Percentiles rank a stretch among this genome's conserved stretches.
Evolutionary conservation across 2,329 filamentous ascomycete genomes (phyloP).

Genomic region (Neophaeococcomyces aloes): DNA sequence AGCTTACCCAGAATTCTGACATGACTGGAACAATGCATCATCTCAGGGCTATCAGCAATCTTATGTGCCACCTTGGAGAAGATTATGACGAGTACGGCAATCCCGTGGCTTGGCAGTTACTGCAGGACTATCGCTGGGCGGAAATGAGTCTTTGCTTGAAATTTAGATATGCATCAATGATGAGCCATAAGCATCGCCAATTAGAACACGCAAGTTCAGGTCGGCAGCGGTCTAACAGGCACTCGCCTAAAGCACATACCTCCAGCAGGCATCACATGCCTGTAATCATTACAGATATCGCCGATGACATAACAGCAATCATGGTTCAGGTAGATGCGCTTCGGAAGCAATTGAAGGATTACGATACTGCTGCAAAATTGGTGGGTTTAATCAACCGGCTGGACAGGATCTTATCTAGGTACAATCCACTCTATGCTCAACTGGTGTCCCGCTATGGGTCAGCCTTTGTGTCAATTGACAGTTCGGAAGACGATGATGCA

Average conservation of each 20-base stretch:
- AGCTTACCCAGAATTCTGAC: slow-evolving; percentile 6
- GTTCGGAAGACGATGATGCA: background rate
- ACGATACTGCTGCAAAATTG: background rate
- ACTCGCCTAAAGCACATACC: background rate
- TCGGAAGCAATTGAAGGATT: background rate
- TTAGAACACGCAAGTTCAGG: background rate
- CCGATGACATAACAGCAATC: slow-evolving; percentile 2
- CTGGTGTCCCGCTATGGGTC: background rate
- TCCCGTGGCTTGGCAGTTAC: slow-evolving; percentile 4
- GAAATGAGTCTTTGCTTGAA: slow-evolving; percentile 8
- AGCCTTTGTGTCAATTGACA: background rate
- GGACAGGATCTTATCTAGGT: background rate
- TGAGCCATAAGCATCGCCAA: background rate
- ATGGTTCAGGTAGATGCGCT: slow-evolving; percentile 5
- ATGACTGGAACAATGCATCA: slow-evolving; percentile 7
- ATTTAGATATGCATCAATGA: slow-evolving; percentile 1
- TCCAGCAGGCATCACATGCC: background rate
- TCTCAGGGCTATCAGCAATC: slow-evolving; percentile 6
- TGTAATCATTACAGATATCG: background rate
- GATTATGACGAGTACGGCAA: background rate
- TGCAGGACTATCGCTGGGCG: slow-evolving; percentile 10
- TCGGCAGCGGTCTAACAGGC: background rate
- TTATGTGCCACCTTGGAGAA: slow-evolving; percentile 8
- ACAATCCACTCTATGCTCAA: background rate
- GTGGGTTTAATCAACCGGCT: background rate